Evolutionary conservation across 495 filamentous ascomycete species (phyloP).

Genomic region (Trichocladium uniseriatum): DNA sequence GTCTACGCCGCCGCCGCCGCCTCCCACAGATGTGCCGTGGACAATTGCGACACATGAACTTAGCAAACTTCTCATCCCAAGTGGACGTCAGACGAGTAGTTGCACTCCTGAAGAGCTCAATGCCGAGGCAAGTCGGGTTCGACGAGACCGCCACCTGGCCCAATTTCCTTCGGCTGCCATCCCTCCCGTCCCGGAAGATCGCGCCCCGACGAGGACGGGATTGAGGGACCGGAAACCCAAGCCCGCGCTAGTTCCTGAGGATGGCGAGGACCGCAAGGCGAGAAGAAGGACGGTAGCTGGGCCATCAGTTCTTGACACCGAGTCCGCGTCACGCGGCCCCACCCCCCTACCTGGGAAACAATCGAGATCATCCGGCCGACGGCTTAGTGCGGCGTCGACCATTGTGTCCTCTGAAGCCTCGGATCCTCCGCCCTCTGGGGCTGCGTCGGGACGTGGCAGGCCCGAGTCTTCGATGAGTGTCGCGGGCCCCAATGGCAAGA

Average conservation of each 20-base stretch:
- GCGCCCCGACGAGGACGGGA: conserved; percentile 53
- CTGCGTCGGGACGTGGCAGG: conserved; percentile 20
- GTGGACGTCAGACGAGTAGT: conserved; percentile 58
- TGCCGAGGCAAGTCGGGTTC: conserved; percentile 50
- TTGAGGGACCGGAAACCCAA: conserved; percentile 60
- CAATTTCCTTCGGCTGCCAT: conserved; percentile 25
- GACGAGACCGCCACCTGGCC: conserved; percentile 51
- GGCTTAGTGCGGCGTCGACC: conserved; percentile 34
- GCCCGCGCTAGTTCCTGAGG: conserved; percentile 36
- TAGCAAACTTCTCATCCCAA: conserved; percentile 72
- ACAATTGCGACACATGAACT: conserved; percentile 70
- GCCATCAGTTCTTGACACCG: conserved; percentile 36
- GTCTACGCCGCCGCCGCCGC: conserved; percentile 47
- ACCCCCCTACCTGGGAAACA: conserved; percentile 27
- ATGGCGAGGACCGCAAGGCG: conserved; percentile 44
- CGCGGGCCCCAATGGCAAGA: conserved; percentile 18
- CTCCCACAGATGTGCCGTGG: conserved; percentile 79
- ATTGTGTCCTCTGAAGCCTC: conserved; percentile 19
- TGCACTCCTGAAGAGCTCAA: conserved; percentile 67
- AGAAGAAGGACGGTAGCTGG: conserved; percentile 61
- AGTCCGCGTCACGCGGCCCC: conserved; percentile 35
- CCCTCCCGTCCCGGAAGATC: conserved; percentile 22
- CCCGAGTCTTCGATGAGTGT: conserved; percentile 33
- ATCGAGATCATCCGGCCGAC: conserved; percentile 23
- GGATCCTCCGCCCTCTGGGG: conserved; percentile 8